phyloP scores from a whole-genome alignment of 352 stramenopile species.

The Phytophthora hibernalis region DNA sequence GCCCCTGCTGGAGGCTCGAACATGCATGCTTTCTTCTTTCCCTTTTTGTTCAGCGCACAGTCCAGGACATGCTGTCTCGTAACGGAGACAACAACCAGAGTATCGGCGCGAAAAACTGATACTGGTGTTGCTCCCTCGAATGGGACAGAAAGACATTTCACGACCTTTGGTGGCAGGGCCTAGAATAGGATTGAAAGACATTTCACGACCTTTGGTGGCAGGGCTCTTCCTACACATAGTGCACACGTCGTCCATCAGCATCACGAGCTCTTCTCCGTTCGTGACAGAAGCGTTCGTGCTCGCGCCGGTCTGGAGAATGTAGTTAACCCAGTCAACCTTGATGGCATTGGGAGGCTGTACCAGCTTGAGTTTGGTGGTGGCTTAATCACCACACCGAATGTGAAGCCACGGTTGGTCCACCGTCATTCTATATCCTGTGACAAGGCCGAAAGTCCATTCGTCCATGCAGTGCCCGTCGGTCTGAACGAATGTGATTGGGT shows the following conservation, averaged over 20 bases:
- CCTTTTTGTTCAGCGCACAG: constrained; percentile 9
- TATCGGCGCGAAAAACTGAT: constrained; percentile 6
- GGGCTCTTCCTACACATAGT: not conserved
- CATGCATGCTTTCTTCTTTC: constrained; percentile 1
- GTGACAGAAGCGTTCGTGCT: not conserved
- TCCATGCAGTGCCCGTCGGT: not conserved
- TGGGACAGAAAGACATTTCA: not conserved
- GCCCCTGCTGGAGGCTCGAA: not conserved
- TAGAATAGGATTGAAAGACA: not conserved
- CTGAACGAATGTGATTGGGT: constrained; percentile 13
- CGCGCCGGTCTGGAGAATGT: constrained; percentile 1
- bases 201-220: not conserved
- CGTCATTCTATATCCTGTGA: constrained; percentile 14
- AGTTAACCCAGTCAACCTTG: constrained; percentile 12
- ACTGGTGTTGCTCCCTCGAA: not conserved
- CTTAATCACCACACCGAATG: not conserved
- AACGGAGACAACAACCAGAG: not conserved
- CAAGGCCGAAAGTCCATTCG: constrained; percentile 15
- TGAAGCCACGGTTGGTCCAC: not conserved
- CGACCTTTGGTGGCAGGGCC: not conserved
- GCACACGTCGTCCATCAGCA: not conserved
- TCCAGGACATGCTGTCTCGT: constrained; percentile 7
- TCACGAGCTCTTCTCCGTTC: constrained; percentile 6
- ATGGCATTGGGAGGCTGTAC: constrained; percentile 1
- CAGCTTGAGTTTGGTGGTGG: not conserved